phyloP scores from a whole-genome alignment of 139 green algal species.

The Closterium sp. region DNA sequence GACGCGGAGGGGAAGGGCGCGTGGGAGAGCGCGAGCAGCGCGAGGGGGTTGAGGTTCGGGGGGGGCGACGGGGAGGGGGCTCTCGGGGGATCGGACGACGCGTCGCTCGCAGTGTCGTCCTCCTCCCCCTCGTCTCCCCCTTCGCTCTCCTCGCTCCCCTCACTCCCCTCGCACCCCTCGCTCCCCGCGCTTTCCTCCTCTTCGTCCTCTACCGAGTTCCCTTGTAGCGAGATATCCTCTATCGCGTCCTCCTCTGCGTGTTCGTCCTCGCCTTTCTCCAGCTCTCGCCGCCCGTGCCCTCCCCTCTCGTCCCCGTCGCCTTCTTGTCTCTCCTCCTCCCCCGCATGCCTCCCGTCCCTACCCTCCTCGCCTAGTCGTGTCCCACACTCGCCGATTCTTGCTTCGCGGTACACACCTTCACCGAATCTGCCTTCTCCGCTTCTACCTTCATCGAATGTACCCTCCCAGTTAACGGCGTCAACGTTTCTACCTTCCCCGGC shows the following conservation, averaged over 20 bases:
- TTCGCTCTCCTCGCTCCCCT: not conserved
- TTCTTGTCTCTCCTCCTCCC: not conserved
- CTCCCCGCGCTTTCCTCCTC: not conserved
- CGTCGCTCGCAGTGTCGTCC: not conserved
- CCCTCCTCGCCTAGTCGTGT: not conserved
- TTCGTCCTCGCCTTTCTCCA: not conserved
- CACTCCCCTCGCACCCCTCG: not conserved
- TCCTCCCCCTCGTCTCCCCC: not conserved
- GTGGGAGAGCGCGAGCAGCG: not conserved
- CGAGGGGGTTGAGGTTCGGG: not conserved
- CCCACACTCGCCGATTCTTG: not conserved
- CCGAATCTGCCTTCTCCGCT: not conserved
- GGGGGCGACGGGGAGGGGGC: not conserved
- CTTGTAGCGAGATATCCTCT: not conserved
- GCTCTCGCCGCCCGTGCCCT: not conserved
- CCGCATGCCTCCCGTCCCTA: not conserved
- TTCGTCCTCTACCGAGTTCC: not conserved
- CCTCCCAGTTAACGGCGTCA: not conserved
- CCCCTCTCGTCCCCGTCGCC: not conserved
- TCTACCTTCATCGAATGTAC: not conserved
- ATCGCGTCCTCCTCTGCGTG: not conserved
- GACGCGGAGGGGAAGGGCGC: not conserved
- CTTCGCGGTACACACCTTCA: not conserved
- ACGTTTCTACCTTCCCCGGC: not conserved
- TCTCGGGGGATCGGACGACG: not conserved